Evolutionary conservation across 2,329 filamentous ascomycete genomes (phyloP), one percentile per base, ranked within the genome.

Genomic region (Arthrobotrys pseudoclavata): DNA sequence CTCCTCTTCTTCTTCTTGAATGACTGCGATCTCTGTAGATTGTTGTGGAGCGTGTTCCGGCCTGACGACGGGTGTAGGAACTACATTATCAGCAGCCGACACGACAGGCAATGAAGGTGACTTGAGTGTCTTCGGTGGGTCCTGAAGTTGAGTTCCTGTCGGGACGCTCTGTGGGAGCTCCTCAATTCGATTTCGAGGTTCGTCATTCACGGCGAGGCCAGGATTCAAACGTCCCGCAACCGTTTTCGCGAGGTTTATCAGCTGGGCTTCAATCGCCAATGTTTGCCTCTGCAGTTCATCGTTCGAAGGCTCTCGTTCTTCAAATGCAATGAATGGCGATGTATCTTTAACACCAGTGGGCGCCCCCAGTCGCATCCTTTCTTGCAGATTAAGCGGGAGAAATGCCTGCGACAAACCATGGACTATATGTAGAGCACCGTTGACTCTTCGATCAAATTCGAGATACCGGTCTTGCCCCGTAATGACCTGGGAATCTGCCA

Each of bases 111-210:
- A 37, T 29, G 48, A n/a, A 7, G 66, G 64, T 3, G 72, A 70
- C n/a, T 55, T 62, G 12, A 42, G n/a, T 15, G 48, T 13, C 12
- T 61, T 60, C 26, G 45, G 60, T 24, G 52, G 60, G 31, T 47
- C 24, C 31, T 61, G 72, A n/a, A 34, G 53, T 10, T 70, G 47
- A 3, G 55, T 60, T 24, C 18, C 55, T n/a, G 26, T 70, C n/a
- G 72, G 72, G 24, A 76, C 66, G 45, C 72, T 76, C 40, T 76
- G 72, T 4, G 72, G 66, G 1, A 76, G 52, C 60, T 76, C 72
- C 29, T 76, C 72, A 13, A 76, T 70, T n/a, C 72, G 34, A 67
- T 70, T 70, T 18, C 72, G 31, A 26, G 72, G 72, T 37, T 76
- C 72, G 1, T 70, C 66, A 47, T 70, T 66, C 47, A 50, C 34